Evolutionary conservation across 2,329 filamentous ascomycete species (phyloP).

Genomic region (Erysiphe pulchra): DNA sequence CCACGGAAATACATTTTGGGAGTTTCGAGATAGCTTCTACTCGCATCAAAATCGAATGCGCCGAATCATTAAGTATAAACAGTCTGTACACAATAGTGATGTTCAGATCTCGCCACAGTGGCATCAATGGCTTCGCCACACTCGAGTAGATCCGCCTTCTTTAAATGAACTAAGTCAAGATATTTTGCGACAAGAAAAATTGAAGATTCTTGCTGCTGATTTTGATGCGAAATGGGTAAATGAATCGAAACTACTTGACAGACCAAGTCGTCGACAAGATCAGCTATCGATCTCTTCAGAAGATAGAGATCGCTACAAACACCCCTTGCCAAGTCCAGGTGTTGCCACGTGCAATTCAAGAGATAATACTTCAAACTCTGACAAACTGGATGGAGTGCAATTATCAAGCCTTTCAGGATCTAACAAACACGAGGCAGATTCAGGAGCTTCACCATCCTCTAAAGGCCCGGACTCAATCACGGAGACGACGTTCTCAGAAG

Average conservation of each 20-base stretch:
- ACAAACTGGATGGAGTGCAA: neutral
- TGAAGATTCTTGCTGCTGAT: conserved; percentile 29
- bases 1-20: conserved; percentile 42
- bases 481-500: conserved; percentile 3
- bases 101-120: conserved; percentile 32
- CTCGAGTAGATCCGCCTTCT: conserved; percentile 25
- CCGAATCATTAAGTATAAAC: conserved; percentile 34
- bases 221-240: conserved; percentile 39
- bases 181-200: conserved; percentile 22
- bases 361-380: neutral
- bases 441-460: neutral
- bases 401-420: neutral
- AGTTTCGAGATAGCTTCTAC: conserved; percentile 25
- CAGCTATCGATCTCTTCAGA: neutral
- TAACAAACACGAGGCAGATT: neutral
- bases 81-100: conserved; percentile 25
- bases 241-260: conserved; percentile 24
- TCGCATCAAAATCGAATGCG: conserved; percentile 23
- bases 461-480: neutral
- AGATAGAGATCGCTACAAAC: neutral
- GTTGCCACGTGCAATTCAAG: neutral
- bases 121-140: conserved; percentile 44
- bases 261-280: conserved; percentile 8
- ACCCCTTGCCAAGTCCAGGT: neutral
- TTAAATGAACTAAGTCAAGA: conserved; percentile 31